phyloP scores from a whole-genome alignment of 768 basidiomycete species.

The Paxillus ammoniavirescens region DNA sequence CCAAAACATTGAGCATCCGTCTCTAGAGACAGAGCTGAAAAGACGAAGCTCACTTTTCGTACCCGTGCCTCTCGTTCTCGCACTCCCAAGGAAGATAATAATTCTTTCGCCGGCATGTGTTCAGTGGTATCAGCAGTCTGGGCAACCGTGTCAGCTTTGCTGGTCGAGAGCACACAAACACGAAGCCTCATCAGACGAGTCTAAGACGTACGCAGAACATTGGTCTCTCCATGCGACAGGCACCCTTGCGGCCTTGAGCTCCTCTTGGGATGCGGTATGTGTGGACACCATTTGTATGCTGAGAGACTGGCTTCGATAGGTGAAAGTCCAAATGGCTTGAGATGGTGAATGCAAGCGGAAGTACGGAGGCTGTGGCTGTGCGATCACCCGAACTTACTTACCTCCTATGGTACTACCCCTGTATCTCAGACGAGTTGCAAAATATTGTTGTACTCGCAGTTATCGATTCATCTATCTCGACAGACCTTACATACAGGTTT shows the following conservation, averaged over 20 bases:
- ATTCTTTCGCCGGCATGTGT: slow-evolving; percentile 77
- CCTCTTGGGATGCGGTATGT: slow-evolving; percentile 78
- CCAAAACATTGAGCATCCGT: not conserved
- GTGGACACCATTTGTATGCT: slow-evolving; percentile 54
- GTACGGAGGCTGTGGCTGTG: too few species aligned
- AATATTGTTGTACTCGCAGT: too few species aligned
- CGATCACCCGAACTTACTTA: too few species aligned
- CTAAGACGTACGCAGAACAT: slow-evolving; percentile 83
- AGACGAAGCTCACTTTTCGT: slow-evolving; percentile 73
- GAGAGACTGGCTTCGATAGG: too few species aligned
- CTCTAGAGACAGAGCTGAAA: not conserved
- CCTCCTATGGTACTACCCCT: too few species aligned
- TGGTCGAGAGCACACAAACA: not conserved
- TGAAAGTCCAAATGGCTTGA: too few species aligned
- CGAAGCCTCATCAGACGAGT: too few species aligned
- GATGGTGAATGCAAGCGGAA: too few species aligned
- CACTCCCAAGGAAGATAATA: slow-evolving; percentile 91
- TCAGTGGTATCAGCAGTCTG: slow-evolving; percentile 85
- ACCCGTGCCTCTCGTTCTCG: slow-evolving; percentile 80
- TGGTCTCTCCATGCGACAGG: slow-evolving; percentile 87
- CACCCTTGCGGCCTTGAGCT: slow-evolving; percentile 71
- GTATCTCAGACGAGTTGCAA: too few species aligned
- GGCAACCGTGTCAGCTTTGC: slow-evolving; percentile 6
- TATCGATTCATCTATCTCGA: too few species aligned
- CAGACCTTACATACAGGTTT: too few species aligned